A percentile compares a stretch with the other conserved stretches of the same genome.
phyloP scores from a whole-genome alignment of 2,329 filamentous ascomycete species.

The Xylariaceae sp. region DNA sequence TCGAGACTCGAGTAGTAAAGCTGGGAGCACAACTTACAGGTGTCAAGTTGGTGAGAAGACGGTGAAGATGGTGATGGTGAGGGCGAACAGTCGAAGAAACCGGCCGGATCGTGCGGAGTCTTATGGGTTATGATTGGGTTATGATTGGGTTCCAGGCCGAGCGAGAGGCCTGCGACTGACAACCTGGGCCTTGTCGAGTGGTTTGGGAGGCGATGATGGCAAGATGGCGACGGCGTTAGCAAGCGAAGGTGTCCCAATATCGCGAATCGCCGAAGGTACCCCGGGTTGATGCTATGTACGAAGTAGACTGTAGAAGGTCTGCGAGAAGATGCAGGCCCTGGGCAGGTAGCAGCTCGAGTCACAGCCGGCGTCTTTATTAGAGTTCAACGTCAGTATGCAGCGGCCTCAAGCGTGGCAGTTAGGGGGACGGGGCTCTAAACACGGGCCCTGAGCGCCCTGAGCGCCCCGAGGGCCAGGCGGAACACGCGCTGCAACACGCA shows the following conservation, averaged over 20 bases:
- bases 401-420: slow-evolving; percentile 13
- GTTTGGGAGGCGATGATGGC: slow-evolving; percentile 11
- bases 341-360: slow-evolving; percentile 10
- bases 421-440: neutral
- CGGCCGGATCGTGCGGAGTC: neutral
- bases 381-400: slow-evolving; percentile 12
- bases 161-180: no score
- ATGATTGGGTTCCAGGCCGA: no score
- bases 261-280: slow-evolving; percentile 5
- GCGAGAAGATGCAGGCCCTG: neutral
- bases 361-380: slow-evolving; percentile 6
- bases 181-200: neutral
- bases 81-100: neutral
- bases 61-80: no score
- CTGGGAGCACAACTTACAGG: neutral
- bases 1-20: no score
- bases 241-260: slow-evolving; percentile 1
- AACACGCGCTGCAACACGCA: no score
- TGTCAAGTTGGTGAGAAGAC: neutral
- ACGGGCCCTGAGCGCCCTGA: no score
- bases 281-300: neutral
- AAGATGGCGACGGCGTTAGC: slow-evolving; percentile 15
- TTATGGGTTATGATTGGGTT: neutral
- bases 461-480: no score
- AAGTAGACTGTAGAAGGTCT: neutral